These are phyloP conservation scores for Phytopythium mirpurense DNA, from an alignment of 352 stramenopile species.

Conservation along the genomic window DNA sequence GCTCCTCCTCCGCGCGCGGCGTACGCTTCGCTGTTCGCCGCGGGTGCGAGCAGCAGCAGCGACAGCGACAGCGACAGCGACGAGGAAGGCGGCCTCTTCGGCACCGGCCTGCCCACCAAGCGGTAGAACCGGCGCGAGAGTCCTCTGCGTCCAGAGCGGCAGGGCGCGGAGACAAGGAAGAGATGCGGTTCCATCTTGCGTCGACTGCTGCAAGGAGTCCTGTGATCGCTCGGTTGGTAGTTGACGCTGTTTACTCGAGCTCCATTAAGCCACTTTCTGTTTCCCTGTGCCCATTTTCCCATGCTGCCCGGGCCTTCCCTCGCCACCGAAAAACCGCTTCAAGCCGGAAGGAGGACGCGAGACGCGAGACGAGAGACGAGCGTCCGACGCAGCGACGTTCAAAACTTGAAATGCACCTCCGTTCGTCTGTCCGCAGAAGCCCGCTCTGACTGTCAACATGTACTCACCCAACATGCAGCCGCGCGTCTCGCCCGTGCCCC, in stretches of 20 bases:
- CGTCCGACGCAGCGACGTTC: not conserved
- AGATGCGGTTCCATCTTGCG: no score
- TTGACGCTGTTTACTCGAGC: no score
- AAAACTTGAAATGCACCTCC: constrained; percentile 7
- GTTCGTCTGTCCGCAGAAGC: not conserved
- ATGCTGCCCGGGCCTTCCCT: not conserved
- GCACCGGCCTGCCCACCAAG: constrained; percentile 62
- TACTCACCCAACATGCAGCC: constrained; percentile 2
- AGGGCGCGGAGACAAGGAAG: no score
- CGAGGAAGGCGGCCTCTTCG: constrained; percentile 73
- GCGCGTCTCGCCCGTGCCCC: not conserved
- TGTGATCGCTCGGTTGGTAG: no score
- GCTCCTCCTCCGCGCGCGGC: constrained; percentile 18
- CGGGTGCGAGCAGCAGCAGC: constrained; percentile 36
- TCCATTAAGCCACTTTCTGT: no score
- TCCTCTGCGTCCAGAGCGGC: not conserved
- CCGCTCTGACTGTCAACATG: not conserved
- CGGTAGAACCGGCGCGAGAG: constrained; percentile 29
- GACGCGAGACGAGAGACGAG: constrained; percentile 5
- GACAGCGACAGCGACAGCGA: constrained; percentile 70
- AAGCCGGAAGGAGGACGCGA: no score
- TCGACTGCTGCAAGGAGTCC: no score
- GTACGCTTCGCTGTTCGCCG: constrained; percentile 57
- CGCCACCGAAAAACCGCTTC: not conserved
- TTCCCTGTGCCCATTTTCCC: no score